phyloP scores from a whole-genome alignment of 352 stramenopile genomes.

The Vaucheria bursata region DNA sequence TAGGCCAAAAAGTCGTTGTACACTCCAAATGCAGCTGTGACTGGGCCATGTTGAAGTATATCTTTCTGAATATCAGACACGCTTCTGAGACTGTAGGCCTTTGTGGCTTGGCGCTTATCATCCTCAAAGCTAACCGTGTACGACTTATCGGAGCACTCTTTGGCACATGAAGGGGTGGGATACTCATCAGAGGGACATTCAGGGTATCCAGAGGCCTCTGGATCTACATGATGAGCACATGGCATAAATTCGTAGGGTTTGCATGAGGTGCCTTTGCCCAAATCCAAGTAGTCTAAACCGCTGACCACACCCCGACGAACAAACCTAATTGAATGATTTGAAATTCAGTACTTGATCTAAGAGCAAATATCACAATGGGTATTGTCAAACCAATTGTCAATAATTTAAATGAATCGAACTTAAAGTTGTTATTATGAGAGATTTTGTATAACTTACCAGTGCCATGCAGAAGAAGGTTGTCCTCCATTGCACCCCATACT shows the following conservation, averaged over 20 bases:
- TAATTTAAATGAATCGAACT: no score
- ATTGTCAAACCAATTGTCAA: no score
- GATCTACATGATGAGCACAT: conserved; percentile 55
- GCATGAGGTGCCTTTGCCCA: conserved; percentile 49
- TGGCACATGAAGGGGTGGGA: conserved; percentile 42
- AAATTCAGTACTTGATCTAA: no score
- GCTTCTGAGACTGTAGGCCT: conserved; percentile 45
- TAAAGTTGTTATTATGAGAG: no score
- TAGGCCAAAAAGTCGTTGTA: conserved; percentile 59
- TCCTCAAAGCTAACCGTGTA: conserved; percentile 46
- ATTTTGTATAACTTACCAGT: no score
- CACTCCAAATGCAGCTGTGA: conserved; percentile 53
- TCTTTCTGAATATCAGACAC: conserved; percentile 53
- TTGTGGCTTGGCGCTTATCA: conserved; percentile 52
- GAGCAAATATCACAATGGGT: no score
- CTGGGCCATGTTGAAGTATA: conserved; percentile 49
- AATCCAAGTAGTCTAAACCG: conserved; percentile 50
- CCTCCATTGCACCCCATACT: conserved; percentile 55
- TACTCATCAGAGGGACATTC: conserved; percentile 47
- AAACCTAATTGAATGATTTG: no score
- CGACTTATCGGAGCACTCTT: conserved; percentile 38
- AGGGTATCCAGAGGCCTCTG: conserved; percentile 40
- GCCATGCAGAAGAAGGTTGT: no score
- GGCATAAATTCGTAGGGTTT: conserved; percentile 52
- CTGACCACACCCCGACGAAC: conserved; percentile 50